A percentile compares a stretch with the other conserved stretches of the same genome.
These are phyloP conservation scores for Sporothrix globosa DNA, from an alignment of 2,329 filamentous ascomycete genomes.

Conservation along the genomic window DNA sequence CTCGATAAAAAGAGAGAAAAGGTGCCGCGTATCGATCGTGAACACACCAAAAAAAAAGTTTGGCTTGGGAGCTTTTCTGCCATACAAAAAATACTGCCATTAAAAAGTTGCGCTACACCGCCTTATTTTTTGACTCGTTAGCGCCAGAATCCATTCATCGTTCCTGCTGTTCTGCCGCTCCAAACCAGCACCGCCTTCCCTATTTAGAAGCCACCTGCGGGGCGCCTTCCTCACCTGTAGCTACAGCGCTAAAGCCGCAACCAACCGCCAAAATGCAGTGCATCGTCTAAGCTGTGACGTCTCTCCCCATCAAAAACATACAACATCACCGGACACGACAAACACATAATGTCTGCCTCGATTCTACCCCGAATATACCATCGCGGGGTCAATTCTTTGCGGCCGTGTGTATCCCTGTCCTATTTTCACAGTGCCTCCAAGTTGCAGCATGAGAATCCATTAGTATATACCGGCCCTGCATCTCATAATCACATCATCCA, in stretches of 20 bases:
- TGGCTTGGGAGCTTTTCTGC: conserved; percentile 20
- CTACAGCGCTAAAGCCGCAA: background rate
- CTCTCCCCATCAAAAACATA: background rate
- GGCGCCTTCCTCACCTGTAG: background rate
- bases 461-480: conserved; percentile 57
- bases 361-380: conserved; percentile 8
- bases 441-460: conserved; percentile 80
- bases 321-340: background rate
- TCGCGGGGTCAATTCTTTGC: conserved; percentile 37
- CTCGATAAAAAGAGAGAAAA: too few species aligned
- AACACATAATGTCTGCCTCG: conserved; percentile 15
- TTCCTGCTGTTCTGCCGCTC: conserved; percentile 28
- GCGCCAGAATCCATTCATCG: background rate
- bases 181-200: conserved; percentile 32
- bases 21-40: background rate
- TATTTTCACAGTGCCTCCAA: conserved; percentile 56
- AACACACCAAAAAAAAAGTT: conserved; percentile 25
- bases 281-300: background rate
- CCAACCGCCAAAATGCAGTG: background rate
- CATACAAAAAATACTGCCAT: conserved; percentile 27
- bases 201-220: background rate
- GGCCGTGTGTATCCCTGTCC: conserved; percentile 33
- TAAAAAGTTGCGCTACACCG: conserved; percentile 35
- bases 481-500: background rate
- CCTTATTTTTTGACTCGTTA: conserved; percentile 13